Evolutionary conservation across 2,329 filamentous ascomycete species (phyloP).

Genomic region (Penicillium oxalicum): DNA sequence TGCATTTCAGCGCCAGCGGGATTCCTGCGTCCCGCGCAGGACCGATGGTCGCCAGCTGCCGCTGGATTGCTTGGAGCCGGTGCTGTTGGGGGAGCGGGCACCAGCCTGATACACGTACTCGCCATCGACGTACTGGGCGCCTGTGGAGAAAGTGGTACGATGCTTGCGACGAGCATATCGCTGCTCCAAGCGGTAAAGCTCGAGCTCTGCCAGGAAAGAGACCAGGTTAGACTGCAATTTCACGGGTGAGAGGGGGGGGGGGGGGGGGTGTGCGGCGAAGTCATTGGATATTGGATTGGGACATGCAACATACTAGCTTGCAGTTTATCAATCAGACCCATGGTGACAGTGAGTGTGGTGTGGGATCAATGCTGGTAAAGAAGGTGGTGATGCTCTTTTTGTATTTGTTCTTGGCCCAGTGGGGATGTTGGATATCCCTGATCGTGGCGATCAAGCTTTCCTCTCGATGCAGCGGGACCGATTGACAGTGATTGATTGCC

Average conservation of each 20-base stretch:
- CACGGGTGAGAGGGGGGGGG: constrained; percentile 51
- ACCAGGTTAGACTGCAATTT: constrained; percentile 5
- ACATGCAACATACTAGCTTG: constrained; percentile 42
- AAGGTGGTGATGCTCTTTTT: no score
- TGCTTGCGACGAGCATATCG: constrained; percentile 88
- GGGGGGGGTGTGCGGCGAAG: constrained; percentile 16
- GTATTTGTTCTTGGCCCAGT: no score
- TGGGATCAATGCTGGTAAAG: no score
- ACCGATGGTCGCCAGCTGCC: constrained; percentile 30
- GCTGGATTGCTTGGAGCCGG: constrained; percentile 37
- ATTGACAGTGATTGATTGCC: no score
- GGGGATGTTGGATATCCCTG: no score
- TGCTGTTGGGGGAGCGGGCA: constrained; percentile 31
- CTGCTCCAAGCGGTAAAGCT: constrained; percentile 92
- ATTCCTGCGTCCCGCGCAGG: constrained; percentile 25
- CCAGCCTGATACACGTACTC: constrained; percentile 72
- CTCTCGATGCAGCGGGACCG: no score
- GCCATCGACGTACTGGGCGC: constrained; percentile 87
- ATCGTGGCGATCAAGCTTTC: no score
- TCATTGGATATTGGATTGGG: no score
- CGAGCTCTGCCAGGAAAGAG: constrained; percentile 46
- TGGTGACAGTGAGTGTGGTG: constrained; percentile 22
- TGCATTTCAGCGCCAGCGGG: constrained; percentile 23
- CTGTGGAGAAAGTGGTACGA: constrained; percentile 81
- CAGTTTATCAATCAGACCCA: constrained; percentile 48